Percentiles rank a stretch among this genome's conserved stretches.
Conservation (phyloP, 805 yeast genomes). For the Blastobotrys attinorum region DNA sequence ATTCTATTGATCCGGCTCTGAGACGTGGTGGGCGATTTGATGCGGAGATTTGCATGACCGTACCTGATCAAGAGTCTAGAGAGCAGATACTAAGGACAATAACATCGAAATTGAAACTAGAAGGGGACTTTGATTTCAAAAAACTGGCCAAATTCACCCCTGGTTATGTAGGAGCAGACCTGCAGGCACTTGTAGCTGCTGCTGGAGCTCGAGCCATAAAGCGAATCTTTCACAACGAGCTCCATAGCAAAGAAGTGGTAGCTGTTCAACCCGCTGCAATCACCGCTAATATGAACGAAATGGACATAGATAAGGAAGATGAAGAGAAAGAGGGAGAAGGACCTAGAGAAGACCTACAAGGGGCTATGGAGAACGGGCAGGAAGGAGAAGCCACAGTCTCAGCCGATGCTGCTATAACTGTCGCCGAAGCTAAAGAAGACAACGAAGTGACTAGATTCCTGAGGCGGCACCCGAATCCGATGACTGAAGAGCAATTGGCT, state of each 20-base stretch:
- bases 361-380: too few species aligned
- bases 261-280: constrained; percentile 13
- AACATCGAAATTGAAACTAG: constrained; percentile 57
- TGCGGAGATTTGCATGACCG: constrained; percentile 86
- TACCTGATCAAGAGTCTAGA: constrained; percentile 85
- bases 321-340: neutral
- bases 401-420: constrained; percentile 25
- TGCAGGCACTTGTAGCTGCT: constrained; percentile 87
- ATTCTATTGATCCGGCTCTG: constrained; percentile 86
- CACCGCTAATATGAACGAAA: constrained; percentile 21
- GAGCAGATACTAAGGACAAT: constrained; percentile 66
- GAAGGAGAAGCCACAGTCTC: constrained; percentile 19
- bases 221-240: constrained; percentile 60
- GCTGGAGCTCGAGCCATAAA: constrained; percentile 94
- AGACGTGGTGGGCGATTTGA: constrained; percentile 97
- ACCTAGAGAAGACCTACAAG: too few species aligned
- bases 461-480: constrained; percentile 66
- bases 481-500: constrained; percentile 65
- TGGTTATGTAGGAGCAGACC: constrained; percentile 96
- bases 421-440: constrained; percentile 28
- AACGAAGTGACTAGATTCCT: constrained; percentile 26
- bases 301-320: constrained; percentile 24
- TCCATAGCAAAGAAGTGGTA: neutral
- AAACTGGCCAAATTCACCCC: constrained; percentile 88
- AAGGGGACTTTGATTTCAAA: constrained; percentile 61